These are phyloP conservation scores for Stagonosporopsis chrysanthemi DNA, from an alignment of 2,329 filamentous ascomycete genomes.

Conservation along the genomic window DNA sequence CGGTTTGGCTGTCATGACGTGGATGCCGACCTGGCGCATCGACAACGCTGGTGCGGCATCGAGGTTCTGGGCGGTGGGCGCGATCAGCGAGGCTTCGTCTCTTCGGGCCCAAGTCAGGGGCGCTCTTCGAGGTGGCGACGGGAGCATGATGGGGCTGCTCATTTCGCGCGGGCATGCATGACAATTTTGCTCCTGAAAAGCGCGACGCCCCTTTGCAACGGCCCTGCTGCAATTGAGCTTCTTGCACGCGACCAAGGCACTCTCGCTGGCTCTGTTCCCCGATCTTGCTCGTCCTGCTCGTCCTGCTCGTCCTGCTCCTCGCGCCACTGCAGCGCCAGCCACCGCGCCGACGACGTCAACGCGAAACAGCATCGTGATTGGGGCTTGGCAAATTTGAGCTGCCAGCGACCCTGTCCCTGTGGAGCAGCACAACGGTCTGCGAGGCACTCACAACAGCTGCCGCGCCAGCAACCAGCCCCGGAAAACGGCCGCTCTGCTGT, in stretches of 20 bases:
- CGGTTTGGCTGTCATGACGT: conserved; percentile 15
- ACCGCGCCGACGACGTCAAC: conserved; percentile 15
- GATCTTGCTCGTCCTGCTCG: background rate
- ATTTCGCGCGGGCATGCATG: conserved; percentile 14
- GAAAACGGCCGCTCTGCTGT: too few relatives aligned
- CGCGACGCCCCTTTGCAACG: conserved; percentile 16
- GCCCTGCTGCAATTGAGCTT: conserved; percentile 9
- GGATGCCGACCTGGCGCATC: conserved; percentile 12
- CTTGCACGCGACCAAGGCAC: conserved; percentile 13
- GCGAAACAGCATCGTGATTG: conserved; percentile 12
- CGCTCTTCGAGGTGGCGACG: conserved; percentile 8
- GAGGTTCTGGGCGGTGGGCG: conserved; percentile 18
- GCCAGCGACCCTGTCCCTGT: conserved; percentile 10
- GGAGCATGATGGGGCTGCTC: conserved; percentile 16
- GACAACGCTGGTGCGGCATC: conserved; percentile 18
- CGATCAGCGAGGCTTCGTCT: conserved; percentile 16
- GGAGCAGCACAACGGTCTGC: conserved; percentile 13
- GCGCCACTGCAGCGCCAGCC: conserved; percentile 9
- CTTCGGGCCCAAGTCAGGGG: conserved; percentile 22
- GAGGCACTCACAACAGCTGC: conserved; percentile 1
- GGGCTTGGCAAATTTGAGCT: conserved; percentile 13
- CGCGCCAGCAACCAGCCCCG: too few relatives aligned
- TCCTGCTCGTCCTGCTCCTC: background rate
- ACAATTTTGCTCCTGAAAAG: conserved; percentile 23
- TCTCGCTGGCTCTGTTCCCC: too few relatives aligned